Base-by-base conservation (phyloP, 139 green algal species). In the Ettlia oleoabundans region DNA sequence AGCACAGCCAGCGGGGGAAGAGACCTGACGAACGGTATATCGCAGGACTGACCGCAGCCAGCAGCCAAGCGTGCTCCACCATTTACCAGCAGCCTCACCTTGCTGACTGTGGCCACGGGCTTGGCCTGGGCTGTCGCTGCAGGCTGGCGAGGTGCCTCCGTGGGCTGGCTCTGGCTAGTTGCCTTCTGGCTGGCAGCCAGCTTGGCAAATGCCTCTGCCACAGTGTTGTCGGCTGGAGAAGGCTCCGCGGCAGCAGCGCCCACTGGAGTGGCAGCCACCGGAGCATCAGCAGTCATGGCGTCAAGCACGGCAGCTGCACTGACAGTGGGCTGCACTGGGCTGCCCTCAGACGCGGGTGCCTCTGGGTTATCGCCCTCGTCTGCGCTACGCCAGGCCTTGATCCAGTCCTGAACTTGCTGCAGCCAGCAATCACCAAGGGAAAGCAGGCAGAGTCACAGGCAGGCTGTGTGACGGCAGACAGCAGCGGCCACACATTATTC, bases 351-450 rank as follows among this genome's bases (percentile, higher is more conserved):
- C 18, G 64, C 35, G 24, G 52, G 35, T 3, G n/a, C 75, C 1
- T 62, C 18, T 18, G 30, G 26, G 10, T 2, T 18, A 15, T 81
- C 75, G 13, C 35, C 40, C 35, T 22, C 55, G 26, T 3, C 40
- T 19, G 32, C 13, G 51, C 21, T 26, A 8, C 42, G 75, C 75
- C 75, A 81, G 28, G 75, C 75, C 4, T 32, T 40, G 21, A 81
- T 81, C 75, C 75, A 81, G 13, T 81, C 75, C 58, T 72, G 63
- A n/a, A 81, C 75, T 71, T 81, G 75, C 73, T 80, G 73, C 73
- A 38, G 55, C 55, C 18, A n/a, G 55, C 21, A n/a, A n/a, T n/a
- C 55, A 65, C 5, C 18, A 15, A 65, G 55, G 18, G 55, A n/a
- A 32, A 32, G 55, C 55, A 4, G 6, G 38, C 2, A 21, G n/a